phyloP scores from a whole-genome alignment of 306 rosid species.

The Lupinus albus region DNA sequence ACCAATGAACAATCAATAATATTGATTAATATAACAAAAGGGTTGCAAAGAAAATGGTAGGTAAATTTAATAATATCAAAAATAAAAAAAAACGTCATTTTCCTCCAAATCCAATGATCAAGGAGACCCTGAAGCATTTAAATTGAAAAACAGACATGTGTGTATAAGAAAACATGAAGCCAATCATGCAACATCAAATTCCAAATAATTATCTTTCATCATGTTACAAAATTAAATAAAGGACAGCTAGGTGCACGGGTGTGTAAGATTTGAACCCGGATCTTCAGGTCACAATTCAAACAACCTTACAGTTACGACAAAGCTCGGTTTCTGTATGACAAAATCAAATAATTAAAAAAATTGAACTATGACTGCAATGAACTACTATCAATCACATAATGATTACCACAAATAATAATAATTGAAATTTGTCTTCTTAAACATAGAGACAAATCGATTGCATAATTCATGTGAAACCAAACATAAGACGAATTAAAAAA shows the following conservation, averaged over 20 bases:
- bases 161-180: neutral
- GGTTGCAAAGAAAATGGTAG: neutral
- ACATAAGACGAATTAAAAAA: neutral
- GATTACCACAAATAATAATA: no score
- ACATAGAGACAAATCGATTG: neutral
- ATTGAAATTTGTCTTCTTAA: no score
- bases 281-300: no score
- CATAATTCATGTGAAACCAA: neutral
- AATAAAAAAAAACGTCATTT: no score
- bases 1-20: neutral
- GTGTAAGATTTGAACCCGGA: no score
- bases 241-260: no score
- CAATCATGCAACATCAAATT: constrained; percentile 23
- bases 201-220: neutral
- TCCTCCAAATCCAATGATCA: neutral
- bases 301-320: no score
- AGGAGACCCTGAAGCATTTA: no score
- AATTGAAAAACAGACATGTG: no score
- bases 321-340: no score
- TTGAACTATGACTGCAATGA: constrained; percentile 14
- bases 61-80: neutral
- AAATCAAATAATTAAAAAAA: neutral
- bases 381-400: neutral
- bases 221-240: neutral
- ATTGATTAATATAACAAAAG: neutral